Evolutionary conservation across 2,329 filamentous ascomycete genomes (phyloP).

Genomic region (Ambrosiella cleistominuta): DNA sequence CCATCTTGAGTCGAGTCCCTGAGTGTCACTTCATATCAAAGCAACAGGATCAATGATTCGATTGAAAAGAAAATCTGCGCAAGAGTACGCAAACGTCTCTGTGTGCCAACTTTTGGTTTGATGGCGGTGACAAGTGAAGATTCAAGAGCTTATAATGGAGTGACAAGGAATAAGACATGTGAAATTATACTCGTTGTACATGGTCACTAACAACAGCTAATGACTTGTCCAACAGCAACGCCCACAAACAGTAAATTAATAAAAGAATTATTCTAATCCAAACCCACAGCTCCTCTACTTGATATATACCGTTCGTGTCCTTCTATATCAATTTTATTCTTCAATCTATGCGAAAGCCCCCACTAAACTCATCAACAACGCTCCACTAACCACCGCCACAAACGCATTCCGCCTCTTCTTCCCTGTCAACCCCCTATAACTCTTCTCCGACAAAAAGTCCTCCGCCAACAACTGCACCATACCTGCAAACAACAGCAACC

Average conservation of each 20-base stretch:
- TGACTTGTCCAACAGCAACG: neutral
- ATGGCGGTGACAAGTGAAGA: too few relatives aligned
- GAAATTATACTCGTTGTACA: too few relatives aligned
- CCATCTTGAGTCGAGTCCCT: too few relatives aligned
- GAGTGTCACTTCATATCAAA: too few relatives aligned
- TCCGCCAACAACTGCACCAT: conserved; percentile 72
- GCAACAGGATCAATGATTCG: too few relatives aligned
- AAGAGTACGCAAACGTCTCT: too few relatives aligned
- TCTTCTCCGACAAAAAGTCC: conserved; percentile 64
- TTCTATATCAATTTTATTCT: neutral
- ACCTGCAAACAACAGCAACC: conserved; percentile 64
- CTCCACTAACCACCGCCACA: conserved; percentile 43
- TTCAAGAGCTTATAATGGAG: too few relatives aligned
- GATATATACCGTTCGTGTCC: neutral
- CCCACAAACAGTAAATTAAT: neutral
- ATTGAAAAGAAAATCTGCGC: too few relatives aligned
- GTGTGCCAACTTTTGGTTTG: too few relatives aligned
- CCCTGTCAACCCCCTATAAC: conserved; percentile 48
- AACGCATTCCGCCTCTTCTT: conserved; percentile 44
- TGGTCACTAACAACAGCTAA: too few relatives aligned
- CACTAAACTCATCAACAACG: conserved; percentile 51
- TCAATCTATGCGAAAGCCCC: conserved; percentile 49
- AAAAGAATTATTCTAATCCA: neutral
- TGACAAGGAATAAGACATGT: too few relatives aligned
- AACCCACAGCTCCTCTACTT: neutral